These are phyloP conservation scores for Fraxinus albicans DNA, from an alignment of 305 asterid genomes.

Conservation along the genomic window DNA sequence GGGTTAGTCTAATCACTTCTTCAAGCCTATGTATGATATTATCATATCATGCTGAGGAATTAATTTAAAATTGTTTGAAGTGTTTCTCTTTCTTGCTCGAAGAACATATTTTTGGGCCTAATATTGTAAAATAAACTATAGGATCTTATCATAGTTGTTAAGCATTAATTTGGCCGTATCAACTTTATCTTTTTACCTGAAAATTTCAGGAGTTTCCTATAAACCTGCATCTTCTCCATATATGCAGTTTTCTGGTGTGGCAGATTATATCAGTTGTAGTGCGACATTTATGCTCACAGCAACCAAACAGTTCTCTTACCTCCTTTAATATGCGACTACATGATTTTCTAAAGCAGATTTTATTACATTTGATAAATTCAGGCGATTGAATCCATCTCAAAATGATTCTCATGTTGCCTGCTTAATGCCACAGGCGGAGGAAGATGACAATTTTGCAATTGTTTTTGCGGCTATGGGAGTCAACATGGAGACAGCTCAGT, in stretches of 20 bases:
- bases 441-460: slow-evolving; percentile 94
- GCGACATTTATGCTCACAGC: background rate
- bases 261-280: background rate
- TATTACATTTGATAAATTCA: background rate
- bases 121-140: background rate
- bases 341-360: background rate
- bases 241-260: background rate
- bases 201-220: background rate
- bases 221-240: background rate
- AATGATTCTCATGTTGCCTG: slow-evolving; percentile 22
- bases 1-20: background rate
- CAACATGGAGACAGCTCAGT: slow-evolving; percentile 98
- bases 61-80: background rate
- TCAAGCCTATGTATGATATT: background rate
- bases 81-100: background rate
- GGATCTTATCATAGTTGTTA: background rate
- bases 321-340: background rate
- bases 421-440: slow-evolving; percentile 54
- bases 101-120: slow-evolving; percentile 6
- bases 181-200: background rate
- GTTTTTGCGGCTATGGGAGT: slow-evolving; percentile 99
- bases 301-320: background rate
- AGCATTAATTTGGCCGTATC: background rate
- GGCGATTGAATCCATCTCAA: slow-evolving; percentile 15
- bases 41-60: background rate